Base-by-base conservation (phyloP, 768 basidiomycete genomes). In the Pilatotrama ljubarskyi region DNA sequence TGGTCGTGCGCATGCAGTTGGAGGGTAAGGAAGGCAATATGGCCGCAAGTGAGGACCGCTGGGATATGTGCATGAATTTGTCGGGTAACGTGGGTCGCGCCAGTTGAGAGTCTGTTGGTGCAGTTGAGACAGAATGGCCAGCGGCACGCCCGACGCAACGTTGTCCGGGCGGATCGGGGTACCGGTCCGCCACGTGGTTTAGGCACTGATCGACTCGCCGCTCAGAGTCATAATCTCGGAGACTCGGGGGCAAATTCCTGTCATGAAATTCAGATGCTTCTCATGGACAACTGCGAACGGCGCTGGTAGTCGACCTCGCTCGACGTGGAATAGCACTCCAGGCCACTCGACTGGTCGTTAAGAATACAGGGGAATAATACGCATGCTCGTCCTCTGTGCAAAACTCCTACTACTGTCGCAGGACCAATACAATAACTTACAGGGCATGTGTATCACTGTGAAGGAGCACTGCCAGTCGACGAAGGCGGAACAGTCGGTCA, bases 151-250 rank as follows among this genome's bases (percentile, higher is more conserved):
- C 38, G 41, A 40, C 24, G 22, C 44, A 46, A 22, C 49, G 35
- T 40, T 46, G n/a, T 51, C 60, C 59, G 47, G 46, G 52, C 52
- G 52, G 18, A 42, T 50, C 59, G 59, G 58, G 38, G 40, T 38
- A 44, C 42, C 20, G 25, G n/a, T 32, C 29, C 29, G 5, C 55
- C 55, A 55, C 55, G 55, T 55, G 55, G 9, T 43, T 10, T 18
- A 18, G 17, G 20, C 29, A 9, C 18, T 40, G 25, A 32, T 48
- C 46, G 22, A 24, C 43, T 25, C 22, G 43, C 43, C 10, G 29
- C 29, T 32, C 29, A 10, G 29, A 42, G 7, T 42, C n/a, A n/a
- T n/a, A n/a, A n/a, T n/a, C n/a, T n/a, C n/a, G n/a, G n/a, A n/a
- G n/a, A n/a, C 41, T 11, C 41, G 20, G n/a, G 18, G 41, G 41